Percentiles rank a stretch among this genome's conserved stretches.
phyloP scores from a whole-genome alignment of 2,329 filamentous ascomycete genomes.

The Purpureocillium lavendulum region DNA sequence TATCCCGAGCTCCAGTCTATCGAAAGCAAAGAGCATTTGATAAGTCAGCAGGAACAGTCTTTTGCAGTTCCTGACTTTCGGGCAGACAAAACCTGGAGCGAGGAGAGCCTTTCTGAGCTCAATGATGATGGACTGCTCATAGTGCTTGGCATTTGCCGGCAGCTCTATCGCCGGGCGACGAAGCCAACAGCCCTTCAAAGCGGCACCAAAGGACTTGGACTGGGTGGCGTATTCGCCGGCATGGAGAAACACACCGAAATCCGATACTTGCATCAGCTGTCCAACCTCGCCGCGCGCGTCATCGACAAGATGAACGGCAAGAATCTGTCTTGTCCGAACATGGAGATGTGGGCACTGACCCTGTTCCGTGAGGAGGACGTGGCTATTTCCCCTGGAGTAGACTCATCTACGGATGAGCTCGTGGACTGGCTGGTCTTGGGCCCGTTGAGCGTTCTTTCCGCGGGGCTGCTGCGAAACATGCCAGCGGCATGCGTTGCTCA shows the following conservation, averaged over 20 bases:
- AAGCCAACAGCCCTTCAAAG: slow-evolving; percentile 12
- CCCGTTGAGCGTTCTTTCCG: slow-evolving; percentile 24
- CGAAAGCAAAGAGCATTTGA: neutral
- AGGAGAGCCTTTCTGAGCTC: slow-evolving; percentile 14
- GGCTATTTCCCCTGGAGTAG: slow-evolving; percentile 6
- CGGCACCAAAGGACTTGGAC: slow-evolving; percentile 13
- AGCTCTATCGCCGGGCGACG: slow-evolving; percentile 33
- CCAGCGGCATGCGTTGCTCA: slow-evolving; percentile 22
- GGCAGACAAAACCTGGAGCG: neutral
- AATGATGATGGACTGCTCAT: slow-evolving; percentile 30
- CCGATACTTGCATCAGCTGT: slow-evolving; percentile 27
- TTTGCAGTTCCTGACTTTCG: neutral
- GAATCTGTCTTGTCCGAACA: slow-evolving; percentile 23
- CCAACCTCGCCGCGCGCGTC: slow-evolving; percentile 25
- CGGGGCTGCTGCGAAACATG: slow-evolving; percentile 29
- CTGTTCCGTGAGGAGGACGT: slow-evolving; percentile 27
- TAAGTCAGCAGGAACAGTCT: no score
- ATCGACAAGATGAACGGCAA: slow-evolving; percentile 27
- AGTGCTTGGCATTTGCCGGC: slow-evolving; percentile 25
- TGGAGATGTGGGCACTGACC: slow-evolving; percentile 23
- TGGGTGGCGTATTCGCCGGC: slow-evolving; percentile 23
- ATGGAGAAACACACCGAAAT: slow-evolving; percentile 17
- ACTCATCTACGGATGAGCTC: slow-evolving; percentile 3
- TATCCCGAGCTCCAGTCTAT: neutral
- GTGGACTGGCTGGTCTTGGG: slow-evolving; percentile 21